These are phyloP conservation scores for Boletellus sp. DNA, from an alignment of 768 basidiomycete species.

Conservation along the genomic window DNA sequence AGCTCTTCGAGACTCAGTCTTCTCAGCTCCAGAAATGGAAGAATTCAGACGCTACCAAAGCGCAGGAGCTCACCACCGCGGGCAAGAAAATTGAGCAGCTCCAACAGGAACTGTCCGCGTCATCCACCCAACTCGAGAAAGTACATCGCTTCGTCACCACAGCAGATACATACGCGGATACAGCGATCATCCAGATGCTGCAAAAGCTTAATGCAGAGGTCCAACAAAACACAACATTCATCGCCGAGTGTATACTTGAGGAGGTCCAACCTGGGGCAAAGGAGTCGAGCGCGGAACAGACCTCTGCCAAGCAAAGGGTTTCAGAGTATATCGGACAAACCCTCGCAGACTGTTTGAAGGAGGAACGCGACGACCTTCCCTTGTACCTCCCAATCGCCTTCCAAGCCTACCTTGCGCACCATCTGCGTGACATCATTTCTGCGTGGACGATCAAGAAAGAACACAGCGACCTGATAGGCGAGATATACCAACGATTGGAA, in stretches of 20 bases:
- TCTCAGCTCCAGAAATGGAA: no score
- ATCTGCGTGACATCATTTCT: background rate
- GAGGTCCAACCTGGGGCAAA: background rate
- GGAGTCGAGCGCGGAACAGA: background rate
- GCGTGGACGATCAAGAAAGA: slow-evolving; percentile 8
- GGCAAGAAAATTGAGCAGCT: no score
- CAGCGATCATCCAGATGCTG: slow-evolving; percentile 1
- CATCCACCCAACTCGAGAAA: background rate
- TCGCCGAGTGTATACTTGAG: background rate
- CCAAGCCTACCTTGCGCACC: slow-evolving; percentile 1
- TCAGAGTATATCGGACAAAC: background rate
- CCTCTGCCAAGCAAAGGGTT: background rate
- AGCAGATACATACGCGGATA: slow-evolving; percentile 2
- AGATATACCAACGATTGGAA: slow-evolving; percentile 1
- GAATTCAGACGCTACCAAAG: no score
- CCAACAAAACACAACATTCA: background rate
- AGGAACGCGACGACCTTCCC: background rate
- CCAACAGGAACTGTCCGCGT: no score
- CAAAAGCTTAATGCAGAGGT: slow-evolving; percentile 3
- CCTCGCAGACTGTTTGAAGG: background rate
- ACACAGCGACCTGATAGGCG: background rate
- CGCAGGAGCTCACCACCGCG: no score
- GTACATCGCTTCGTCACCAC: background rate
- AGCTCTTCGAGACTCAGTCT: no score
- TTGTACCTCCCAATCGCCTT: slow-evolving; percentile 10